Conservation (phyloP, 768 basidiomycete genomes). For the Rubroboletus pulcherrimus region DNA sequence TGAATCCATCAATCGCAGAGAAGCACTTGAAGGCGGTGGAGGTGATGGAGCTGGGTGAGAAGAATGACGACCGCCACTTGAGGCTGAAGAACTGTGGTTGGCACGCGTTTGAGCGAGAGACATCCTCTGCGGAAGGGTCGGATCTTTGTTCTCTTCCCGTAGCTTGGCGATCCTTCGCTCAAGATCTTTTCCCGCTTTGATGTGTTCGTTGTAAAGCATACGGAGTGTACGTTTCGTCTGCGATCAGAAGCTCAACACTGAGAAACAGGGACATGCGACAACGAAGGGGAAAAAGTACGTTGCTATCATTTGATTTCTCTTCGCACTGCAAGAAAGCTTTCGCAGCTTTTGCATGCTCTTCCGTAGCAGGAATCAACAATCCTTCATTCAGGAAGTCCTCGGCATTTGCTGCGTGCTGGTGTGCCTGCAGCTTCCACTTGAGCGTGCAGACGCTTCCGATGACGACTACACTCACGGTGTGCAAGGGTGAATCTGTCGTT, state of each 20-base stretch:
- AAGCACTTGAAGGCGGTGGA: slow-evolving; percentile 42
- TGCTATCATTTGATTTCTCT: slow-evolving; percentile 69
- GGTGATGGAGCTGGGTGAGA: slow-evolving; percentile 39
- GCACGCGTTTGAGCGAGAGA: slow-evolving; percentile 21
- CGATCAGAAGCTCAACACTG: slow-evolving; percentile 6
- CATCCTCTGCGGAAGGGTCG: slow-evolving; percentile 62
- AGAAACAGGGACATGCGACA: not conserved
- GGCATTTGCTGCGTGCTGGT: slow-evolving; percentile 78
- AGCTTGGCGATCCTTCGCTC: slow-evolving; percentile 69
- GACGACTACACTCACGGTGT: slow-evolving; percentile 37
- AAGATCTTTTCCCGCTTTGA: slow-evolving; percentile 66
- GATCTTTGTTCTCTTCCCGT: slow-evolving; percentile 74
- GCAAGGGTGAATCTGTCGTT: slow-evolving; percentile 46
- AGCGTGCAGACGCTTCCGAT: not conserved
- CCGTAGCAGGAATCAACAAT: slow-evolving; percentile 64
- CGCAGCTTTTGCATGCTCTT: slow-evolving; percentile 74
- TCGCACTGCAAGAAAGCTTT: slow-evolving; percentile 71
- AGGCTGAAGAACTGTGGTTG: slow-evolving; percentile 22
- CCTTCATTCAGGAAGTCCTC: slow-evolving; percentile 68
- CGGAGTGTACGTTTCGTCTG: slow-evolving; percentile 76
- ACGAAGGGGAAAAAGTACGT: slow-evolving; percentile 42
- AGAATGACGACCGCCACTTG: slow-evolving; percentile 10
- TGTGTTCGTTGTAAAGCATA: slow-evolving; percentile 73
- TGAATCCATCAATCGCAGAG: slow-evolving; percentile 42
- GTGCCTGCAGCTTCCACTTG: slow-evolving; percentile 49